These are phyloP conservation scores for Plasmodium inui DNA, from an alignment of 169 alveolate species.

Conservation along the genomic window DNA sequence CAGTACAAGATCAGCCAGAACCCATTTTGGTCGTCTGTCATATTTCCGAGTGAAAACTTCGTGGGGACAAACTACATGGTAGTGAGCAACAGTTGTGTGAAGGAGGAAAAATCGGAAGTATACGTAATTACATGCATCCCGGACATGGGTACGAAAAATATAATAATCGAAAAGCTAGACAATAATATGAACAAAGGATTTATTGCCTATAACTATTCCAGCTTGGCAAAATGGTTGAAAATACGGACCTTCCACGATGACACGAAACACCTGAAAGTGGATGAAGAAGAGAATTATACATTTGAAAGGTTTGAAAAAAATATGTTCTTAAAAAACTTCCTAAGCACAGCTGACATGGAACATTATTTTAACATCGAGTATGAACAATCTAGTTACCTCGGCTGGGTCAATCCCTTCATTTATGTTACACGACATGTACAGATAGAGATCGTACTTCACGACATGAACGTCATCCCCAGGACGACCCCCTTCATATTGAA, in stretches of 20 bases:
- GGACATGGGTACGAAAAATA: slow-evolving; percentile 85
- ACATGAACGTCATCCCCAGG: slow-evolving; percentile 86
- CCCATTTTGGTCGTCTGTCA: slow-evolving; percentile 86
- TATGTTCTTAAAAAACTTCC: slow-evolving; percentile 33
- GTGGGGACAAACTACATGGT: slow-evolving; percentile 88
- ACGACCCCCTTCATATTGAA: slow-evolving; percentile 85
- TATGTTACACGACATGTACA: slow-evolving; percentile 83
- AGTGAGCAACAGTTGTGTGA: slow-evolving; percentile 72
- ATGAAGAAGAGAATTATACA: slow-evolving; percentile 24
- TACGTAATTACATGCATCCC: slow-evolving; percentile 86
- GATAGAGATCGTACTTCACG: slow-evolving; percentile 85
- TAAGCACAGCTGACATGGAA: slow-evolving; percentile 52
- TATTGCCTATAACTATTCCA: slow-evolving; percentile 83
- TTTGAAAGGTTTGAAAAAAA: slow-evolving; percentile 75
- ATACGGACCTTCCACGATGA: slow-evolving; percentile 85
- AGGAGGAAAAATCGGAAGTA: slow-evolving; percentile 77
- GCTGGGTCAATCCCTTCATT: slow-evolving; percentile 90
- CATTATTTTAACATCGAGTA: slow-evolving; percentile 79
- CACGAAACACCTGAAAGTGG: slow-evolving; percentile 31
- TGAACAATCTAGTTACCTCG: slow-evolving; percentile 84
- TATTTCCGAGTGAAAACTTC: slow-evolving; percentile 85
- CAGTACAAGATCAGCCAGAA: slow-evolving; percentile 43
- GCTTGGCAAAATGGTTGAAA: slow-evolving; percentile 80
- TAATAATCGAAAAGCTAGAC: slow-evolving; percentile 80
- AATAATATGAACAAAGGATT: slow-evolving; percentile 79